These are phyloP conservation scores for Schwanniomyces yamadae DNA, from an alignment of 805 yeast genomes.

Conservation along the genomic window DNA sequence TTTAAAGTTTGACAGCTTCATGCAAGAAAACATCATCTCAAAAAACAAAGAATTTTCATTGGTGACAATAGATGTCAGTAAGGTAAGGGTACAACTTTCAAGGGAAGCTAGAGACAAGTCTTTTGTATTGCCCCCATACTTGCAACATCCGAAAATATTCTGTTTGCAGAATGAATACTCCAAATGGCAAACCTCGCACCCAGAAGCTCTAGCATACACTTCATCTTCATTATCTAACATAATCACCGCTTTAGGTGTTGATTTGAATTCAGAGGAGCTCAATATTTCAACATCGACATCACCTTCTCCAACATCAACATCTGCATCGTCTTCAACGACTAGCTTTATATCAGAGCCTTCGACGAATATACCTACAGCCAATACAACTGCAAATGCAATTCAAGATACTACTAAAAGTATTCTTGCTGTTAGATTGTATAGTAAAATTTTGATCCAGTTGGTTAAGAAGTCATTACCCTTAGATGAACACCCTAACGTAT, in stretches of 20 bases:
- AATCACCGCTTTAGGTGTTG: conserved; percentile 48
- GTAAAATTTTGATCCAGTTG: conserved; percentile 47
- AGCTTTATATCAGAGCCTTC: conserved; percentile 5
- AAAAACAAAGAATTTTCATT: conserved; percentile 56
- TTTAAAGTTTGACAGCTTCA: conserved; percentile 47
- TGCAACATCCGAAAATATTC: conserved; percentile 74
- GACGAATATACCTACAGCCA: conserved; percentile 1
- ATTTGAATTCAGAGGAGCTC: conserved; percentile 15
- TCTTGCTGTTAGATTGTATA: conserved; percentile 46
- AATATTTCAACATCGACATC: conserved; percentile 9
- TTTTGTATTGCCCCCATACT: conserved; percentile 66
- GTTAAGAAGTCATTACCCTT: conserved; percentile 48
- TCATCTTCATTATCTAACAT: conserved; percentile 38
- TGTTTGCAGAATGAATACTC: conserved; percentile 72
- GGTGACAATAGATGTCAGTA: conserved; percentile 67
- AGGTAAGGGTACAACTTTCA: conserved; percentile 71
- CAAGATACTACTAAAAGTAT: conserved; percentile 45
- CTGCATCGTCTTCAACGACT: conserved; percentile 8
- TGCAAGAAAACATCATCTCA: conserved; percentile 43
- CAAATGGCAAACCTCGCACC: conserved; percentile 64
- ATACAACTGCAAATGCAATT: not conserved
- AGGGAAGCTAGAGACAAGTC: conserved; percentile 80
- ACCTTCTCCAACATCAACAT: conserved; percentile 5
- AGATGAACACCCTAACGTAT: conserved; percentile 52
- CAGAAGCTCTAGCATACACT: conserved; percentile 46